Evolutionary conservation across 1,139 yeast genomes (phyloP).

Genomic region (Arxiozyma bovina): DNA sequence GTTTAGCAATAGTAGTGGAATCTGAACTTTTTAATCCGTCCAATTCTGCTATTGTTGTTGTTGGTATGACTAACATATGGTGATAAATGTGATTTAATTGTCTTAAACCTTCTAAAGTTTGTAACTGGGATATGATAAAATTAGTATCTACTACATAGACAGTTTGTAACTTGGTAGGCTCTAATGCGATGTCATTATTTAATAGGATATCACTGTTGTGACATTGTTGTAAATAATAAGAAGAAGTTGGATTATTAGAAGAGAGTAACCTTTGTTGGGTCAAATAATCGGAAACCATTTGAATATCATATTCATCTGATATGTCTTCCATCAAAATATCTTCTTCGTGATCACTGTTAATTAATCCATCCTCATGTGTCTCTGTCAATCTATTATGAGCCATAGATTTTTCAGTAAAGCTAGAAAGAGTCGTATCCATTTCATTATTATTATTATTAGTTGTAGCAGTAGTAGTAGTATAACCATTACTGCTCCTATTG

Average conservation of each 20-base stretch:
- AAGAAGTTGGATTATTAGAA: not conserved
- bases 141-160: constrained; percentile 67
- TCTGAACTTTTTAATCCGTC: constrained; percentile 60
- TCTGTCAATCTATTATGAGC: not conserved
- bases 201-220: not conserved
- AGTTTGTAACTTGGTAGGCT: constrained; percentile 14
- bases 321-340: constrained; percentile 48
- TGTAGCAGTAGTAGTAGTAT: not conserved
- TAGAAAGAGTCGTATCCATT: not conserved
- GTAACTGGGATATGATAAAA: constrained; percentile 58
- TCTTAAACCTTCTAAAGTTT: constrained; percentile 44
- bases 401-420: not conserved
- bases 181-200: not conserved
- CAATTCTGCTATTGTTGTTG: constrained; percentile 60
- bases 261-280: constrained; percentile 19
- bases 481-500: not conserved
- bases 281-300: constrained; percentile 39
- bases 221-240: not conserved
- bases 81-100: constrained; percentile 36
- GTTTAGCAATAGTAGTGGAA: constrained; percentile 37
- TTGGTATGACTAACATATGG: constrained; percentile 56
- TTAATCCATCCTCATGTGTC: not conserved
- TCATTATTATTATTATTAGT: not conserved
- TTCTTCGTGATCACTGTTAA: constrained; percentile 22
- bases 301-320: constrained; percentile 41